Base-by-base conservation (phyloP, 805 yeast species). In the Candida arabinofermentans region DNA sequence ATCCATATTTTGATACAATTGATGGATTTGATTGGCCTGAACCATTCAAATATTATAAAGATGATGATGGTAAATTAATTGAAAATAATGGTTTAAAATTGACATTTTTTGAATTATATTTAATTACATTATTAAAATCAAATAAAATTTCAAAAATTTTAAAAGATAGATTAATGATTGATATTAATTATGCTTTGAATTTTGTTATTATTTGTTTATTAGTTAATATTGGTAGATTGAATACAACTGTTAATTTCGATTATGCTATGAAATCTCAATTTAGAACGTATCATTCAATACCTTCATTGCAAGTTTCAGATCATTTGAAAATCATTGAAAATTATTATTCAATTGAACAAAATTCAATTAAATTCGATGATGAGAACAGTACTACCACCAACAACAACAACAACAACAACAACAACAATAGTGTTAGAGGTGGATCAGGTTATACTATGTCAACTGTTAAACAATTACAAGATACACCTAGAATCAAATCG, bases 261-360 rank as follows among this genome's bases (percentile, higher is more conserved):
- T 87, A 95, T 18, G 97, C 89, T 57, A 91, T 91, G 98, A 83
- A 88, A 53, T 87, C 96, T 0, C 91, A 89, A 50, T 71, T 91
- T 48, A 73, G 99, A 55, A 90, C 97, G 0, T 91, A 86, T 59
- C 97, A 91, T 64, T 85, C 96, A 10, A 87, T 91, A 26, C 99
- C 99, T 1, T 79, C 89, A 9, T 69, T 91, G 33, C 97, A 91
- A 59, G 79, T 83, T 3, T 78, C 76, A 43, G 72, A 83, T 14
- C 75, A 71, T 40, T 55, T 64, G 8, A 42, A 47, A 16, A 50
- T 55, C 12, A 51, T 61, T 23, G 51, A 49, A 29, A 48, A 53
- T 18, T 62, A 47, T 31, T 62, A 62, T 40, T 32, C 43, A n/a
- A 36, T 54, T 6, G 47, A 49, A 9, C 47, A 49, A 9, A 42